Evolutionary conservation across 768 basidiomycete genomes (phyloP), one percentile per base, ranked within the genome.

Genomic region (Podaxis sp.): DNA sequence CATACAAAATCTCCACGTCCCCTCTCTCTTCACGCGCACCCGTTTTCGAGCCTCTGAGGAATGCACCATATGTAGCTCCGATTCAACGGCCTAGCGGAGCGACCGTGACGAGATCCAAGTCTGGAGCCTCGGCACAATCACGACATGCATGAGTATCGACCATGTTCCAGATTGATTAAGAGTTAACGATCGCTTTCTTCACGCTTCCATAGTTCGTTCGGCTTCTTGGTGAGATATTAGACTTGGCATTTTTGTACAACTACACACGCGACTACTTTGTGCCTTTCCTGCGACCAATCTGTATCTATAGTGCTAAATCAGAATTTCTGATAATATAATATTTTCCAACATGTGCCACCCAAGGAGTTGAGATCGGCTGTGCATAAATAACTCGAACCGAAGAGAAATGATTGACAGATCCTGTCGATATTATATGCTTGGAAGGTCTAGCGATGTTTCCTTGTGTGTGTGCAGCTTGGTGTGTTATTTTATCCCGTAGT

Each of bases 41-140:
- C 10, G 14, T 35, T 23, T 50, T 57, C 25, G 57, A 57, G 25
- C 47, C 57, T n/a, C 25, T n/a, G 1, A 57, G 47, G 47, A 57
- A 48, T 16, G 23, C 46, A 14, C 32, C 57, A 4, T 57, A 57
- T 21, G 21, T 57, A 11, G 57, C 57, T 14, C 57, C 57, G 13
- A 57, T 57, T 13, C 57, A 57, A n/a, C 32, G 57, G 50, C 57
- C 57, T 10, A 37, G 32, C 25, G 57, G 57, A 27, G 57, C 57
- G 21, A 35, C 47, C 4, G 46, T 57, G 5, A 37, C 57, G 27
- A 48, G 57, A 57, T 57, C 57, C 14, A 57, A 57, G 32, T 57
- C 57, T 37, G 57, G 57, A 37, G 57, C 47, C 5, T 57, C 57
- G 7, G 23, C 57, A 3, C 57, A 37, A 48, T 50, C 57, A 57